Evolutionary conservation across 768 basidiomycete species (phyloP).

Genomic region (Termitomyces sp.): DNA sequence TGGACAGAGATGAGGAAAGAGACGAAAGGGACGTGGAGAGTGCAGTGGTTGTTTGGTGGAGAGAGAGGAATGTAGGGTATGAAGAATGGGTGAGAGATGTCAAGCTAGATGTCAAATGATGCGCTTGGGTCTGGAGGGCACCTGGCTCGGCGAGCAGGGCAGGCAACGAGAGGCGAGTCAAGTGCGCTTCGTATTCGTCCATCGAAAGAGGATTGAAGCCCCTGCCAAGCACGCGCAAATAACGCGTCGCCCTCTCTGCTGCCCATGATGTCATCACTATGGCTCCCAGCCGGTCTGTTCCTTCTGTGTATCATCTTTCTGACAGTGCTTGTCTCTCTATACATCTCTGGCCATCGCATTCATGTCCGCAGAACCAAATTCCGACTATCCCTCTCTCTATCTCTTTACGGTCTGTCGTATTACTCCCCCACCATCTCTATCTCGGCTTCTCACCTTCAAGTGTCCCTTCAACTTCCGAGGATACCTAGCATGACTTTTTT

Average conservation of each 20-base stretch:
- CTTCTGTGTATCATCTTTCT: neutral
- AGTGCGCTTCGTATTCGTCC: slow-evolving; percentile 51
- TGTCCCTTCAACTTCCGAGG: slow-evolving; percentile 26
- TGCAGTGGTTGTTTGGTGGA: slow-evolving; percentile 74
- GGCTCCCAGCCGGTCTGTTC: neutral
- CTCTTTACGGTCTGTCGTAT: slow-evolving; percentile 11
- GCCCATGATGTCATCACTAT: neutral
- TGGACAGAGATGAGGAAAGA: slow-evolving; percentile 68
- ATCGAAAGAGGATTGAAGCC: slow-evolving; percentile 2
- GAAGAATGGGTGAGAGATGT: slow-evolving; percentile 88
- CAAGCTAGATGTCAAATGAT: slow-evolving; percentile 84
- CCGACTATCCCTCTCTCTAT: slow-evolving; percentile 4
- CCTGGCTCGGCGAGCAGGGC: slow-evolving; percentile 72
- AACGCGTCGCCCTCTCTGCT: slow-evolving; percentile 1
- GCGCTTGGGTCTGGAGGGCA: slow-evolving; percentile 74
- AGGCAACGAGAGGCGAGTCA: slow-evolving; percentile 61
- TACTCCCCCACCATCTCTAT: slow-evolving; percentile 4
- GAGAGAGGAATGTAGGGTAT: slow-evolving; percentile 87
- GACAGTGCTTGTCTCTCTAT: neutral
- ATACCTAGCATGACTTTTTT: slow-evolving; percentile 25
- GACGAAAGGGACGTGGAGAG: slow-evolving; percentile 69
- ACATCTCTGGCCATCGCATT: neutral
- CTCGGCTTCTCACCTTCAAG: slow-evolving; percentile 10
- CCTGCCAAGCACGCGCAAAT: slow-evolving; percentile 10
- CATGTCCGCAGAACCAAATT: slow-evolving; percentile 1